Base-by-base conservation (phyloP, 495 filamentous ascomycete species). In the Cudoniella acicularis region DNA sequence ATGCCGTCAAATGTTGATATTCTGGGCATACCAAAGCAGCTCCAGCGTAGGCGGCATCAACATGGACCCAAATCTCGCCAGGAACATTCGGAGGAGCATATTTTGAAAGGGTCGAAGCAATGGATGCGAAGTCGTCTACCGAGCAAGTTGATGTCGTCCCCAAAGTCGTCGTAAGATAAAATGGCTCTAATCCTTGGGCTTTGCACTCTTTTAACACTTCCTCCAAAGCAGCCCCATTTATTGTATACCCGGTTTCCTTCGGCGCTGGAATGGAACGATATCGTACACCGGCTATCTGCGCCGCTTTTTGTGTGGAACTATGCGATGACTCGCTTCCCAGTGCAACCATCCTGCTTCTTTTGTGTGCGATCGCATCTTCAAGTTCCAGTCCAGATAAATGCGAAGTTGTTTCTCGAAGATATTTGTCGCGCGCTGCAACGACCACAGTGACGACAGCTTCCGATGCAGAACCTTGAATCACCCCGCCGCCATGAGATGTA, bases 1-100 rank as follows among this genome's bases (percentile, higher is more conserved):
- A 73, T 43, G 77, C 67, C 0, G 87, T 77, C 52, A 91, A 79
- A 66, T 89, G 77, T 61, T 90, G 86, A 68, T 87, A 91, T 66
- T 96, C 91, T 17, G 90, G 85, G 16, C 85, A 87, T 3, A 96
- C 78, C 3, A 98, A 78, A 26, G 91, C 85, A 0, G 90, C 83
- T 0, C 94, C 94, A 2, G 94, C 94, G 74, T 96, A 98, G 2
- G 93, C 94, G 1, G 91, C 94, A 74, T 97, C 94, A n/a, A 97
- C 83, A 70, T 98, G 94, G 26, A 96, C 87, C 94, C 94, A 98
- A 40, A 92, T 79, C 50, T 83, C 73, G 16, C 67, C 64, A 16
- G 64, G 56, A 2, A 49, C 23, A 43, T 63, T 54, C 41, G 58
- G 52, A 9, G 74, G 70, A 8, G 80, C 81, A 52, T 83, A 81